phyloP scores from a whole-genome alignment of 2,329 filamentous ascomycete species.

The Aspergillus bombycis region DNA sequence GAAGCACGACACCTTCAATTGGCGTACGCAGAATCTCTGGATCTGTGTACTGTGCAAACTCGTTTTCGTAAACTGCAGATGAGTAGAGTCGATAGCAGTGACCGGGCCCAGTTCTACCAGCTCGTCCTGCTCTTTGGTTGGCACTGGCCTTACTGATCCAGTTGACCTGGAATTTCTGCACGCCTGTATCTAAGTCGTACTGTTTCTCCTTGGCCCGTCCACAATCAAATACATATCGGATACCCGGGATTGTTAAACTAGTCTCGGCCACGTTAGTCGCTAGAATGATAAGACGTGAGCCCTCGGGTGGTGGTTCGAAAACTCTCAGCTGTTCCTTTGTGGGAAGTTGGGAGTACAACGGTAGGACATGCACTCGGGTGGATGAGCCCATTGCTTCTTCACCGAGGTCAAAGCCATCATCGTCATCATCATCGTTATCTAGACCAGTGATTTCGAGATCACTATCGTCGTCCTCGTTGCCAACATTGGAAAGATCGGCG shows the following conservation, averaged over 20 bases:
- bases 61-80: constrained; percentile 85
- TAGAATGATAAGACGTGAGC: constrained; percentile 81
- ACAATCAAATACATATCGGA: constrained; percentile 93
- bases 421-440: constrained; percentile 61
- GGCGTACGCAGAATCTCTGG: constrained; percentile 90
- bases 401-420: constrained; percentile 71
- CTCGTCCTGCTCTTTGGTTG: constrained; percentile 87
- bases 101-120: constrained; percentile 90
- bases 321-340: constrained; percentile 89
- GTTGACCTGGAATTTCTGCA: constrained; percentile 91
- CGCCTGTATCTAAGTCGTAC: constrained; percentile 84
- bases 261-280: constrained; percentile 98
- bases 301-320: constrained; percentile 82
- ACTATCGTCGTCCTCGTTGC: constrained; percentile 59
- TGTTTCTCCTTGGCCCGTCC: constrained; percentile 89
- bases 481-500: constrained; percentile 48
- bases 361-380: constrained; percentile 81
- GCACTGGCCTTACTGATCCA: constrained; percentile 99
- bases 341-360: constrained; percentile 88
- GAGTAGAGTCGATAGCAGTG: constrained; percentile 96
- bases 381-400: constrained; percentile 61
- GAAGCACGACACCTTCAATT: constrained; percentile 87
- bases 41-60: constrained; percentile 82
- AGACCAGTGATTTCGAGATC: constrained; percentile 64
- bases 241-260: constrained; percentile 92